Evolutionary conservation across 805 yeast genomes (phyloP).

Genomic region (Candida chilensis): DNA sequence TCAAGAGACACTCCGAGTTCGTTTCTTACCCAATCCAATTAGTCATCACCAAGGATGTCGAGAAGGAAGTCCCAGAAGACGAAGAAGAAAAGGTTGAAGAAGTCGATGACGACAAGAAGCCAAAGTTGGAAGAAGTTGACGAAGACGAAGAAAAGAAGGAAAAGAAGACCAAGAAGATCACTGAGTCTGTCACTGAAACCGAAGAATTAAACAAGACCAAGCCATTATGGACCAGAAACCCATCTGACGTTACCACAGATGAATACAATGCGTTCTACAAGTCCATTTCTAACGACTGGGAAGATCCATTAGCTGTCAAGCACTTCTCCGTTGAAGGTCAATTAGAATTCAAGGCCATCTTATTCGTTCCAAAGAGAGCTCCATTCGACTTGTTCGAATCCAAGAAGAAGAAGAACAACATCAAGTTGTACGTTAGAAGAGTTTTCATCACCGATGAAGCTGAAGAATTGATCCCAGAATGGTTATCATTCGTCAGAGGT

Average conservation of each 20-base stretch:
- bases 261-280: slow-evolving; percentile 99
- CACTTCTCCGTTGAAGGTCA: slow-evolving; percentile 99
- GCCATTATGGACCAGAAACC: slow-evolving; percentile 99
- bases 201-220: slow-evolving; percentile 98
- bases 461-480: slow-evolving; percentile 98
- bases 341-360: slow-evolving; percentile 96
- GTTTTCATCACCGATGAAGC: slow-evolving; percentile 99
- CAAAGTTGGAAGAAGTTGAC: slow-evolving; percentile 71
- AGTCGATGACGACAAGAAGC: slow-evolving; percentile 54
- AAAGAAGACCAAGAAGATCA: slow-evolving; percentile 78
- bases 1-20: slow-evolving; percentile 98
- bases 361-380: slow-evolving; percentile 97
- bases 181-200: slow-evolving; percentile 88
- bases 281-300: slow-evolving; percentile 99
- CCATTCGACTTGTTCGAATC: slow-evolving; percentile 97
- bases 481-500: slow-evolving; percentile 97
- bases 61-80: slow-evolving; percentile 89
- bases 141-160: slow-evolving; percentile 63
- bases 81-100: slow-evolving; percentile 46
- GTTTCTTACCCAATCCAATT: slow-evolving; percentile 99
- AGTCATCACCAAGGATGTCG: slow-evolving; percentile 97
- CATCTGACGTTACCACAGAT: slow-evolving; percentile 94
- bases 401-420: slow-evolving; percentile 98
- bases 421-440: slow-evolving; percentile 97
- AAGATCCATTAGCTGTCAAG: slow-evolving; percentile 98